Base-by-base conservation (phyloP, 495 filamentous ascomycete species). In the Penicillium atrosanguineum region DNA sequence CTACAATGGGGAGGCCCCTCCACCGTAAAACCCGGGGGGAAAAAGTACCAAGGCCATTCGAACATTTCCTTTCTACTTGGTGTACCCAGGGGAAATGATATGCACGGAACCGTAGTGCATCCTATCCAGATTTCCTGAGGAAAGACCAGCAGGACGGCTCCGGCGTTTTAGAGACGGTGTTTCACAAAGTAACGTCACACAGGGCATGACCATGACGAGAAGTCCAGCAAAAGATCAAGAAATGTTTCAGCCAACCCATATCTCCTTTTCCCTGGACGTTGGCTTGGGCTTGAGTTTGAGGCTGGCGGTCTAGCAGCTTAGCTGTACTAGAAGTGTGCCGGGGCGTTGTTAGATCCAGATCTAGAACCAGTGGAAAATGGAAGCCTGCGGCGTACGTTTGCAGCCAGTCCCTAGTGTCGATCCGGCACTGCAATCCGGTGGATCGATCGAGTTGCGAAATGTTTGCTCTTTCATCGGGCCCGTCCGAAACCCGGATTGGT, bases 161-260 rank as follows among this genome's bases (percentile, higher is more conserved):
- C 55, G 61, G 63, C 52, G 46, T 64, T 62, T 67, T 64, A 58
- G 52, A 64, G 53, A 29, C 49, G 28, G 59, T 56, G 66, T 69
- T 69, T 61, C 66, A 69, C 66, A 67, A 60, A 51, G 66, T 67
- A 67, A 69, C 66, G 66, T 69, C 66, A 61, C 66, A 69, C 65
- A 52, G 53, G 50, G 51, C 48, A 69, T 66, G 63, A 60, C 65
- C 58, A 60, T 51, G 49, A 61, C 52, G 61, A 59, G 40, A 57
- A 50, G 49, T 48, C 54, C 47, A 51, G 59, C 29, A 41, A 44
- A 25, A 41, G 55, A 55, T 47, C n/a, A 0, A 16, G n/a, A 4
- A 42, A 36, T 48, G 59, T 64, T 59, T 56, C 55, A 65, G 46
- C 48, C 53, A 56, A 57, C 16, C n/a, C 18, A 26, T 40, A 29